Base-by-base conservation (phyloP, 495 filamentous ascomycete species). In the Penicillium egyptiacum region DNA sequence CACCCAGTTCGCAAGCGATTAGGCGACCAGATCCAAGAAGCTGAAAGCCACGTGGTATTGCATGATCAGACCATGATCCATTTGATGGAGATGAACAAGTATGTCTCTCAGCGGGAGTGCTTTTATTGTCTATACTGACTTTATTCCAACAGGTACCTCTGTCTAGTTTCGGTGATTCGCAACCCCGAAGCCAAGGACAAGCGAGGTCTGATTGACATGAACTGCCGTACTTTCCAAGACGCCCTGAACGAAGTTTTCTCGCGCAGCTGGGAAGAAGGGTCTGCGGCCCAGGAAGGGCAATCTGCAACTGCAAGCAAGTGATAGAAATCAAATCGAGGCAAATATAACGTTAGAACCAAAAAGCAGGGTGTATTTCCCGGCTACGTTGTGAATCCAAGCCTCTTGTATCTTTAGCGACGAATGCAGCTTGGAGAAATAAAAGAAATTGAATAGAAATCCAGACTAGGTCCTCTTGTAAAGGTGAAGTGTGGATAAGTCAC, bases 81-180 rank as follows among this genome's bases (percentile, higher is more conserved):
- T 73, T 73, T 96, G 58, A 79, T 90, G 62, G 92, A 96, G 76
- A 92, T 97, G 66, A 92, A 96, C 70, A 90, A 91, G 81, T 96
- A 81, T 55, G 82, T 64, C n/a, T 25, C 16, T 35, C 31, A 22
- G 22, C n/a, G 14, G 7, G 25, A 3, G 35, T 43, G 12, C 20
- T 1, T 23, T 11, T 44, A 4, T 28, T 20, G 1, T 26, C 25
- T 48, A 33, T 10, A 25, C 41, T 64, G 61, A 66, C 52, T 3
- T 12, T 41, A 46, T 39, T n/a, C 37, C 47, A 20, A 20, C 33
- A 82, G 79, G 50, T 81, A 82, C 55, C 76, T 92, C 17, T 87
- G 87, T 14, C 79, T 92, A 12, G 88, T 92, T 23, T 88, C 87
- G 5, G 84, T 91, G 56, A 88, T 89, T 68, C 86, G 84, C 60